Evolutionary conservation across 1,284 basidiomycete species (phyloP), one percentile per base, ranked within the genome.

Genomic region (Pascua sp.): DNA sequence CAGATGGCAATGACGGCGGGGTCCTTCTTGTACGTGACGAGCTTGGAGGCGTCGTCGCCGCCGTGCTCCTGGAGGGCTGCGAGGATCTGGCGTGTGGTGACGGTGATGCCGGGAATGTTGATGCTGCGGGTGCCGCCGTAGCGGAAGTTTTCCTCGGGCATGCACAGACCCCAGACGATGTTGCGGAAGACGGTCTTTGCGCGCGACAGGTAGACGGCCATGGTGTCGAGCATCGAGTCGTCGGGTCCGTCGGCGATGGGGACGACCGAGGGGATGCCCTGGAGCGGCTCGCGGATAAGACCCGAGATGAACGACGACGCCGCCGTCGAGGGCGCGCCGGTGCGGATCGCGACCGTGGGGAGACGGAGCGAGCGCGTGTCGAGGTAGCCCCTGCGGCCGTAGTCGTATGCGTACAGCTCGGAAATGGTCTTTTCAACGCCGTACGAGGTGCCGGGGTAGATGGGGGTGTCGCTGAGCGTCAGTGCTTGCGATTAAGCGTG

Each of bases 371-470:
- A 82, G 38, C 85, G 81, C 11, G 84, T 84, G 64, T 86, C 83
- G 48, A 86, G 71, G 71, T 83, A 84, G 4, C 84, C 76, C 50
- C 75, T 79, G n/a, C 85, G 81, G 1, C 83, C 80, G 67, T 83
- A 86, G 65, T 87, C 85, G 72, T 84, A 86, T 32, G 83, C 79
- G 60, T 85, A 79, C 38, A 85, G 75, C 73, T 87, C 85, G n/a
- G 79, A 79, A 17, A 81, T 79, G 46, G 83, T 80, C 70, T 86
- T 85, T 40, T 78, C 81, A 62, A 81, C 79, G 11, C 85, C 85
- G 68, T 86, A 86, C 16, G 83, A 81, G 44, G 83, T 77, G 60
- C 84, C 80, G 3, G 84, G 83, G 5, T 82, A 80, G 5, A 84
- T 77, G 15, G 84, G 81, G 2, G 84, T 85, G 15, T 80, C 77